These are phyloP conservation scores for Paecilomyces formosus DNA, from an alignment of 2,329 filamentous ascomycete species.

Conservation along the genomic window DNA sequence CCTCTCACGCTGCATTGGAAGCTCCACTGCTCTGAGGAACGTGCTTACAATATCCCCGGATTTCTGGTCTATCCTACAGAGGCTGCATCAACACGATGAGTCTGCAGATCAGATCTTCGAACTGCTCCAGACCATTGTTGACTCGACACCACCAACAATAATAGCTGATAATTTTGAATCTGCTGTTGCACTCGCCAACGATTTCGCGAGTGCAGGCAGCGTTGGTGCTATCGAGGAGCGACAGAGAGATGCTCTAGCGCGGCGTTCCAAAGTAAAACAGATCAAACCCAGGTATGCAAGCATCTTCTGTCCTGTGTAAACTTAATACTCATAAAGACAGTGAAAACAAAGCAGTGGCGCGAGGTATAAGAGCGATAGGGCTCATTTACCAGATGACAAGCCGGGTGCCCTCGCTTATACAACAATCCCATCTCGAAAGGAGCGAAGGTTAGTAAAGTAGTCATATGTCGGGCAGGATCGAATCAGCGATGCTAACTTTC, in stretches of 20 bases:
- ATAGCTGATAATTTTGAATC: constrained; percentile 95
- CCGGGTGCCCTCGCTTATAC: constrained; percentile 78
- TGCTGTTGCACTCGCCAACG: constrained; percentile 73
- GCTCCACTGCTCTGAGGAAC: constrained; percentile 69
- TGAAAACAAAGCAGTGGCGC: constrained; percentile 64
- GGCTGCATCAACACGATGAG: constrained; percentile 61
- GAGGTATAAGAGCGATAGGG: constrained; percentile 72
- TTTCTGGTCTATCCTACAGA: constrained; percentile 86
- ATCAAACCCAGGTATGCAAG: constrained; percentile 47
- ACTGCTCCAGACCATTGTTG: constrained; percentile 72
- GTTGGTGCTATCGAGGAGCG: constrained; percentile 65
- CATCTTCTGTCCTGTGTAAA: neutral
- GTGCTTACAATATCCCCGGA: constrained; percentile 95
- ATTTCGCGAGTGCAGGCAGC: constrained; percentile 78
- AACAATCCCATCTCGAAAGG: constrained; percentile 84
- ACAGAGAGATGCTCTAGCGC: constrained; percentile 50
- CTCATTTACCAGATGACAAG: constrained; percentile 75
- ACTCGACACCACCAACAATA: constrained; percentile 67
- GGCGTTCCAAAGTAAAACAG: constrained; percentile 46
- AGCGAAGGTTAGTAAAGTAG: constrained; percentile 58
- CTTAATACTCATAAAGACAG: constrained; percentile 26
- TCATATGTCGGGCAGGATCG: neutral
- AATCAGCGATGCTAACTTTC: constrained; percentile 11
- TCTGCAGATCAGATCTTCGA: constrained; percentile 74
- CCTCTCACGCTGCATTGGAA: constrained; percentile 69